phyloP scores from a whole-genome alignment of 2,329 filamentous ascomycete genomes.

The Aspergillus hiratsukae region DNA sequence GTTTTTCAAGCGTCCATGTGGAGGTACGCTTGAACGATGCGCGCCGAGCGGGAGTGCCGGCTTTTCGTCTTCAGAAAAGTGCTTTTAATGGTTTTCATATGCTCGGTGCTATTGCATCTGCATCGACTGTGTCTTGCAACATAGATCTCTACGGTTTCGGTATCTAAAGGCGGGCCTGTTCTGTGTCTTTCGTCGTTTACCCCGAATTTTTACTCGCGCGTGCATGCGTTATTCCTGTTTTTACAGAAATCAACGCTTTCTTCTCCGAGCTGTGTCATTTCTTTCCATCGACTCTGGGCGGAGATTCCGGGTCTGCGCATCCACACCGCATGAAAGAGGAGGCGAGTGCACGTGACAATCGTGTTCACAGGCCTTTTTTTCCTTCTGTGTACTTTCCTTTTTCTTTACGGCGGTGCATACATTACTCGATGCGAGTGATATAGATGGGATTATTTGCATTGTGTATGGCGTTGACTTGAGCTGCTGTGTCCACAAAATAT shows the following conservation, averaged over 20 bases:
- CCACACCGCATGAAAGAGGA: conserved; percentile 10
- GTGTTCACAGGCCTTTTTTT: conserved; percentile 2
- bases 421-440: conserved; percentile 22
- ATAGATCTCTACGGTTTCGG: conserved; percentile 40
- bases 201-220: conserved; percentile 12
- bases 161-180: conserved; percentile 36
- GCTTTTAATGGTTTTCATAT: conserved; percentile 36
- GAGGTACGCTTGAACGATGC: conserved; percentile 37
- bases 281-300: conserved; percentile 11
- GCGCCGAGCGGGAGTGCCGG: conserved; percentile 35
- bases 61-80: conserved; percentile 37
- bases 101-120: conserved; percentile 37
- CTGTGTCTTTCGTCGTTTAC: conserved; percentile 13
- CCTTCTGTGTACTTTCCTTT: conserved; percentile 2
- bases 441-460: conserved; percentile 38
- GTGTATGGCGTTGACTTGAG: conserved; percentile 41
- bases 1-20: conserved; percentile 39
- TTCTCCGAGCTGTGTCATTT: conserved; percentile 22
- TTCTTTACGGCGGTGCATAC: conserved; percentile 12
- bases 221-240: conserved; percentile 16
- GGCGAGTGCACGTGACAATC: not conserved
- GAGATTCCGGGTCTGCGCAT: conserved; percentile 5
- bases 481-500: conserved; percentile 29
- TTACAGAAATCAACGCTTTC: conserved; percentile 19
- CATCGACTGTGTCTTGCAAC: conserved; percentile 37